Base-by-base conservation (phyloP, 2,329 filamentous ascomycete species). In the Ophiosphaerella korrae region DNA sequence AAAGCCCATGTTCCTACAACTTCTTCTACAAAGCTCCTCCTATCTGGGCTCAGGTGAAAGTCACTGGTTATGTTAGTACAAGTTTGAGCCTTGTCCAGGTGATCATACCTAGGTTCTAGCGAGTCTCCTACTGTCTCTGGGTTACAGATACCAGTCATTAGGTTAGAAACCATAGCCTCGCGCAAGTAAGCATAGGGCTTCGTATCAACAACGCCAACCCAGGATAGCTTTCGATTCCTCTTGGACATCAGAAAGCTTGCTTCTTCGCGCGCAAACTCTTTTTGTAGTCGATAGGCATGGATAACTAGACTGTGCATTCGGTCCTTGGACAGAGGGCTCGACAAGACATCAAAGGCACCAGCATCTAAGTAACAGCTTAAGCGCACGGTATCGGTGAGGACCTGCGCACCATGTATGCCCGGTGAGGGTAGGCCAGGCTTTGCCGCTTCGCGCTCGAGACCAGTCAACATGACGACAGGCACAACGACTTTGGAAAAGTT, bases 81-180 rank as follows among this genome's bases (percentile, higher is more conserved):
- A 9, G 26, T 55, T 11, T n/a, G 47, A 33, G 7, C 32, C 9
- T 14, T 9, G 4, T 16, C 23, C 34, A 8, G 16, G 8, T 26
- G n/a, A 16, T 55, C 78, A 80, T 63, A 88, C 84, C 67, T 82
- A 78, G 73, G 81, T 74, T 77, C 88, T 75, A 76, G 82, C 74
- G 76, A 87, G 76, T 77, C 90, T 76, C 78, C 80, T 44, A 74
- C 79, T 67, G 76, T 86, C 77, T 80, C 85, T 68, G 77, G 84
- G 57, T 88, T 89, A 73, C 92, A 96, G 47, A 96, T 96, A 33
- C 90, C 86, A 65, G 87, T 88, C 89, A 96, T 94, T 50, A 97
- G 81, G 49, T 87, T 87, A 1, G 91, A 94, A 5, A 97, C 92
- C 91, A 97, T 96, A 42, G 89, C 90, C 76, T 97, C 92, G 53